A percentile compares a stretch with the other conserved stretches of the same genome.
Evolutionary conservation across 2,329 filamentous ascomycete genomes (phyloP).

Genomic region (Clonostachys solani): DNA sequence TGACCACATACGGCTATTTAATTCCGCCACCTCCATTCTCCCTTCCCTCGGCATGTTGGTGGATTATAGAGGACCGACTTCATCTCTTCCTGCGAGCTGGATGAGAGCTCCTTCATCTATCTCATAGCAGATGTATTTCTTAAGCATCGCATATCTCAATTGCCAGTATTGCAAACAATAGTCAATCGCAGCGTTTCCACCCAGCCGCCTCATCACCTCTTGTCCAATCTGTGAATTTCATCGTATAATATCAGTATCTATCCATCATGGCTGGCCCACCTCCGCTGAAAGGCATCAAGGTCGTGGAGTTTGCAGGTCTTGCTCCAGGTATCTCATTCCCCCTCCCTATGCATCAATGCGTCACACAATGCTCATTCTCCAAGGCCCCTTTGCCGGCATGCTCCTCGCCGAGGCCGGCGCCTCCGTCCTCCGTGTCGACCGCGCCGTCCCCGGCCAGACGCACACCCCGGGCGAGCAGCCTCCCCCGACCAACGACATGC

Average conservation of each 20-base stretch:
- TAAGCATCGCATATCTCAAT: too few species aligned
- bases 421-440: slow-evolving; percentile 82
- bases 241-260: neutral
- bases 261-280: slow-evolving; percentile 18
- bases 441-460: slow-evolving; percentile 38
- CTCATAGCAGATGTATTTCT: too few species aligned
- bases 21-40: neutral
- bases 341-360: neutral
- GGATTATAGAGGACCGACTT: too few species aligned
- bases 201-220: too few species aligned
- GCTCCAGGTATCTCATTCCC: slow-evolving; percentile 48
- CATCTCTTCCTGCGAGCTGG: too few species aligned
- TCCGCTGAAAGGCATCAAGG: slow-evolving; percentile 45
- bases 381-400: slow-evolving; percentile 84
- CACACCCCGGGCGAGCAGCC: slow-evolving; percentile 25
- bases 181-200: too few species aligned
- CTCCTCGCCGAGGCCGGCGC: slow-evolving; percentile 89
- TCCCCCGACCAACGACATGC: slow-evolving; percentile 59
- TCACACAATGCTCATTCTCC: neutral
- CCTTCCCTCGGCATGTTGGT: too few species aligned
- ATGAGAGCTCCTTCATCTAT: too few species aligned
- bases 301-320: slow-evolving; percentile 56
- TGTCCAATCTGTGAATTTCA: too few species aligned
- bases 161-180: too few species aligned
- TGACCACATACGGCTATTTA: neutral